Conservation (phyloP, 2,329 filamentous ascomycete species). For the Aspergillus transmontanensis region DNA sequence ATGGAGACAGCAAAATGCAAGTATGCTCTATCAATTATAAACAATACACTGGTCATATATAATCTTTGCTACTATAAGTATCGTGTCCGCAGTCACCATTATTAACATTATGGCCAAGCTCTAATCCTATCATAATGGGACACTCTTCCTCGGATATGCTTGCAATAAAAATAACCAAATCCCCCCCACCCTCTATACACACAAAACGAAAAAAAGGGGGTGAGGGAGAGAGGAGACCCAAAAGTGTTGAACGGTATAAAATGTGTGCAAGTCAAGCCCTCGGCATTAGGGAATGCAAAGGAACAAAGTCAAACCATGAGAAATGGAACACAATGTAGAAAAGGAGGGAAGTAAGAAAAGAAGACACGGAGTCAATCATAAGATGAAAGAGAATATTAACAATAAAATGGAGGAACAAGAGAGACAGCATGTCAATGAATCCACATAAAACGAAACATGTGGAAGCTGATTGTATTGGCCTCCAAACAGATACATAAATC, state of each 20-base stretch:
- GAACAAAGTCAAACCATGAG: not conserved
- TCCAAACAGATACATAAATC: conserved; percentile 10
- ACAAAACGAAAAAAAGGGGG: too few species aligned
- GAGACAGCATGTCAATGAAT: not conserved
- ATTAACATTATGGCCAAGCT: not conserved
- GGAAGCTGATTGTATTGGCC: not conserved
- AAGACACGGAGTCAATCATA: not conserved
- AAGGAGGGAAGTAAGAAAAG: not conserved
- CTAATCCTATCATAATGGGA: not conserved
- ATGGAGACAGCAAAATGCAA: not conserved
- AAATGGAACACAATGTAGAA: not conserved
- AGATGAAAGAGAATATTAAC: conserved; percentile 3
- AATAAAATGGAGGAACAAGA: conserved; percentile 6
- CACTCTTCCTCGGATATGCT: not conserved
- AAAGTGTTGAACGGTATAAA: not conserved
- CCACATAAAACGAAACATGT: not conserved
- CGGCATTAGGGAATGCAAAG: not conserved
- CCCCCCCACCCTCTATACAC: too few species aligned
- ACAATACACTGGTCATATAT: not conserved
- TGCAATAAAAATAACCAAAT: not conserved
- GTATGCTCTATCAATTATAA: not conserved
- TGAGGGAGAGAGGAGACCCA: not conserved
- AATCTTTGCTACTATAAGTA: not conserved
- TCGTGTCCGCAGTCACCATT: not conserved
- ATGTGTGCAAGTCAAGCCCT: not conserved